Conservation (phyloP, 108 stramenopile genomes). For the Stephanodiscus triporus region DNA sequence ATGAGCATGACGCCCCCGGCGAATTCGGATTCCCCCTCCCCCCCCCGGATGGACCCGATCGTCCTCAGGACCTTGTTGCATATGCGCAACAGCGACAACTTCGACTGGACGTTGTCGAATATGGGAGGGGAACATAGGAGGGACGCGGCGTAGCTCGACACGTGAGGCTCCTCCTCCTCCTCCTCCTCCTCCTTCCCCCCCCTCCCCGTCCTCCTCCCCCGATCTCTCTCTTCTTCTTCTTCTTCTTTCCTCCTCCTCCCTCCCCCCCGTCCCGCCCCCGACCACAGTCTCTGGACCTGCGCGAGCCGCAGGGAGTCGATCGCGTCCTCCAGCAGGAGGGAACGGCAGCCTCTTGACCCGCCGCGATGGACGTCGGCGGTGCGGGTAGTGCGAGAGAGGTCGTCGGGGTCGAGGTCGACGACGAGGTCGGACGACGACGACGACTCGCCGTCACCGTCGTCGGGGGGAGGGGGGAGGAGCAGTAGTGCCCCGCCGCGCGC, state of each 20-base stretch:
- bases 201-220: not conserved
- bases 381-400: not conserved
- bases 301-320: slow-evolving; percentile 53
- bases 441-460: not conserved
- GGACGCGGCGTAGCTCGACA: slow-evolving; percentile 34
- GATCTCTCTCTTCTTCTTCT: no score
- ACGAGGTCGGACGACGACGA: no score
- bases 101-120: slow-evolving; percentile 25
- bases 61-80: slow-evolving; percentile 63
- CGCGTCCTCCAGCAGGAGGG: slow-evolving; percentile 67
- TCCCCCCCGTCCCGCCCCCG: not conserved
- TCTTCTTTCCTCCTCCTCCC: no score
- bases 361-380: not conserved
- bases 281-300: slow-evolving; percentile 56
- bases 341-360: slow-evolving; percentile 57
- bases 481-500: slow-evolving; percentile 11
- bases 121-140: slow-evolving; percentile 45
- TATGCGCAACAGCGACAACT: slow-evolving; percentile 58
- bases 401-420: no score
- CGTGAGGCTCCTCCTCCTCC: no score
- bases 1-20: slow-evolving; percentile 67
- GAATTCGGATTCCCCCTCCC: slow-evolving; percentile 51
- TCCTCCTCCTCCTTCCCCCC: no score
- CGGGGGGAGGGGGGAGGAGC: not conserved
- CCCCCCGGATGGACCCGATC: slow-evolving; percentile 26